Conservation (phyloP, 352 stramenopile genomes). For the Phytopythium aichiense region DNA sequence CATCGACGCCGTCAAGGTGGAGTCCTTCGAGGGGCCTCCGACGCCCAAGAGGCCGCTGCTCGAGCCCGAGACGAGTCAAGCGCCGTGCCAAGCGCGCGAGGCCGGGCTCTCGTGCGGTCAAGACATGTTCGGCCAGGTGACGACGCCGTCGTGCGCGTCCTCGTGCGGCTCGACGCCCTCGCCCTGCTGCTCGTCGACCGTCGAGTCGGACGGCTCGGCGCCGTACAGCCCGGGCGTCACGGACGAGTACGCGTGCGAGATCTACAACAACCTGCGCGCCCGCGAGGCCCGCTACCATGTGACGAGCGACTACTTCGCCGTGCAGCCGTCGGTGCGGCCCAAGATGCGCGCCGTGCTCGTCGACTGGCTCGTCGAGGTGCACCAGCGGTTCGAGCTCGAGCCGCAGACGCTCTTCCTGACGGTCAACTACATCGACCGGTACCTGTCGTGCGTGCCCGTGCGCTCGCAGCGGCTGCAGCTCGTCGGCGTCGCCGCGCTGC, state of each 20-base stretch:
- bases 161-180: not conserved
- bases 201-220: constrained; percentile 1
- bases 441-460: constrained; percentile 88
- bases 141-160: not conserved
- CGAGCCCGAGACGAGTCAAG: not conserved
- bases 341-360: constrained; percentile 73
- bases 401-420: constrained; percentile 97
- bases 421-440: constrained; percentile 98
- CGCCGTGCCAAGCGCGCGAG: constrained; percentile 7
- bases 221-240: constrained; percentile 32
- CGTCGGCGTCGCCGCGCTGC: constrained; percentile 93
- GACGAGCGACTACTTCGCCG: constrained; percentile 42
- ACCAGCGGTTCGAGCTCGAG: constrained; percentile 98
- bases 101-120: constrained; percentile 6
- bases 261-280: constrained; percentile 44
- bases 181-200: not conserved
- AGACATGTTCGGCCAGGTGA: constrained; percentile 21
- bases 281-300: constrained; percentile 45
- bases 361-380: constrained; percentile 92
- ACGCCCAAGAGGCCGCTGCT: not conserved
- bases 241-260: constrained; percentile 53
- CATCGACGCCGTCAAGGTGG: constrained; percentile 12
- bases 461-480: constrained; percentile 95
- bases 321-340: constrained; percentile 42
- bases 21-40: not conserved